Base-by-base conservation (phyloP, 768 basidiomycete genomes). In the Phaeotremella skinneri region DNA sequence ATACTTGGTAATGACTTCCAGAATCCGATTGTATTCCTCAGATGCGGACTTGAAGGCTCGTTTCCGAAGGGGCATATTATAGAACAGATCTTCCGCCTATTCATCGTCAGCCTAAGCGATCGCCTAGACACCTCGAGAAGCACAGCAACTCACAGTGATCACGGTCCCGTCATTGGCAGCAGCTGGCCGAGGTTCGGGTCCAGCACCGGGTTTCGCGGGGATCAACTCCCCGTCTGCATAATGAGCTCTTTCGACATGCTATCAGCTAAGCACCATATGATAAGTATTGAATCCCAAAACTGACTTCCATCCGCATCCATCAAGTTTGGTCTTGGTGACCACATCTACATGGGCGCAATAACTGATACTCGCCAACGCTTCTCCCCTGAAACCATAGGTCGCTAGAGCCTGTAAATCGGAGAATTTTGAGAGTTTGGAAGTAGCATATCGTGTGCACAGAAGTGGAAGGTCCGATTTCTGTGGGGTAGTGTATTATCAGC, bases 371-470 rank as follows among this genome's bases (percentile, higher is more conserved):
- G 94, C 96, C 49, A 99, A 79, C 0, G 96, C 96, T 79, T 99
- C 96, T 27, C 96, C 94, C 52, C 96, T 84, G 77, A 99, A 99
- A 0, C 96, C 96, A 75, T 97, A 98, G 0, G 94, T 98, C 1
- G 83, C 81, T 32, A 99, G 81, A n/a, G 80, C 81, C 31, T 85
- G 84, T 54, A 99, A 76, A 71, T 99, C 96, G 2, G 88, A 86
- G 69, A 91, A 99, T 0, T 84, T 83, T 1, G 85, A 83, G 3
- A 99, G 78, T 71, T 98, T 99, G 2, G 91, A 94, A 0, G 96
- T 99, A 14, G 94, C 94, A 73, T 94, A 97, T 4, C 96, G 82
- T 75, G 93, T 89, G 39, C 94, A 93, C 4, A 99, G 82, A 21
- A 99, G 86, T 1, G 90, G 86, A 2, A 99, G 80, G 70, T 97